phyloP scores from a whole-genome alignment of 495 filamentous ascomycete genomes.

The Amphirosellinia nigrospora region DNA sequence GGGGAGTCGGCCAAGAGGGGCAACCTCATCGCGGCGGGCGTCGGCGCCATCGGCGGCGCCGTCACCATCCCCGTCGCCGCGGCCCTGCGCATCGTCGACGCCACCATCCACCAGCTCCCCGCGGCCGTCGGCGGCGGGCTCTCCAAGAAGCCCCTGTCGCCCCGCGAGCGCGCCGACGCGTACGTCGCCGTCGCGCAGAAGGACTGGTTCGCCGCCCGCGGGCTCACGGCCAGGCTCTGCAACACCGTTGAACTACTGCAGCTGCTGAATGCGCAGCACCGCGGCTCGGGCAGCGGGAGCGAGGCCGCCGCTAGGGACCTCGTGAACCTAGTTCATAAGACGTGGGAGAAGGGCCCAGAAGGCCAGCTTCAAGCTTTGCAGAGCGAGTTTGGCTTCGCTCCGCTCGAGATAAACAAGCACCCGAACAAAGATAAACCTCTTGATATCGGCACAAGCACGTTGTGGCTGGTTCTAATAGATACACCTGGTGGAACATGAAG shows the following conservation, averaged over 20 bases:
- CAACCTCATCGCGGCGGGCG: slow-evolving; percentile 12
- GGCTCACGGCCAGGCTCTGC: slow-evolving; percentile 28
- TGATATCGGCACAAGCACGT: slow-evolving; percentile 15
- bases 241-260: slow-evolving; percentile 31
- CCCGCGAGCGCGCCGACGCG: slow-evolving; percentile 33
- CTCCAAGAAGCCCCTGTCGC: slow-evolving; percentile 32
- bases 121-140: slow-evolving; percentile 24
- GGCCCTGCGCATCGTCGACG: slow-evolving; percentile 29
- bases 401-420: slow-evolving; percentile 7
- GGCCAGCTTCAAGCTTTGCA: slow-evolving; percentile 20
- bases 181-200: slow-evolving; percentile 34
- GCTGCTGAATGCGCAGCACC: not conserved
- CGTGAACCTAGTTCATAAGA: slow-evolving; percentile 13
- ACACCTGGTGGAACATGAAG: not conserved
- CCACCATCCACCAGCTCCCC: slow-evolving; percentile 24
- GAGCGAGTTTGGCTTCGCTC: slow-evolving; percentile 13
- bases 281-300: not conserved
- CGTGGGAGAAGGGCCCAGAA: slow-evolving; percentile 2
- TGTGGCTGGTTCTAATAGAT: slow-evolving; percentile 25
- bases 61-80: slow-evolving; percentile 32
- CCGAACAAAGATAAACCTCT: not conserved
- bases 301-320: slow-evolving; percentile 5
- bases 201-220: slow-evolving; percentile 34
- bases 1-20: slow-evolving; percentile 22
- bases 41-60: slow-evolving; percentile 26